Base-by-base conservation (phyloP, 2,329 filamentous ascomycete genomes). In the Colletotrichum acutatum region DNA sequence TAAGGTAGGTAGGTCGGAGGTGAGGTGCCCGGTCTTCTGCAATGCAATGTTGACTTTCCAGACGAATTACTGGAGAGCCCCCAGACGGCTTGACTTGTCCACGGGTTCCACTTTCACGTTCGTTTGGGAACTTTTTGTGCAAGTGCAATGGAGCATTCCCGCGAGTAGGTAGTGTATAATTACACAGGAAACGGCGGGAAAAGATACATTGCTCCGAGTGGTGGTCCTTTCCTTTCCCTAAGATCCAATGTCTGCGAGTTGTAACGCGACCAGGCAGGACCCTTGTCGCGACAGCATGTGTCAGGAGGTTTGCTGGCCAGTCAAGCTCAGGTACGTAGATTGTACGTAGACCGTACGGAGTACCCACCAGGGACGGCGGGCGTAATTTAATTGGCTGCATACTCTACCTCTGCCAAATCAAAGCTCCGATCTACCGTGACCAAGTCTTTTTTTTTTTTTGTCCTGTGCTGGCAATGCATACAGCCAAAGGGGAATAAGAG, bases 251-350 rank as follows among this genome's bases (percentile, higher is more conserved):
- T 59, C 57, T 68, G 49, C 60, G 28, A 67, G 49, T 60, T 75
- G 68, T 68, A 75, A 75, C 74, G 72, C 72, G 72, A 72, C 52
- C 75, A 70, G 66, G 74, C 77, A 75, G 75, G 71, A 72, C 77
- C 78, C 80, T 75, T 80, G 79, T 82, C 78, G 79, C 79, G 78
- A 79, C 76, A 72, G 76, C 77, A 79, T 80, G 78, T 81, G 80
- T 80, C 78, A 79, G 75, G 77, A 78, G 78, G 73, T 70, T 75
- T 54, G 68, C 76, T 75, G 70, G 71, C 70, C 75, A 74, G 71
- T 63, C 59, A 62, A 57, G 72, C 49, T 56, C n/a, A 52, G 19
- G 60, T 59, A 53, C 54, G 54, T 26, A 28, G 26, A 32, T 11
- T 34, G 4, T 34, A 34, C 32, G 60, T 30, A 37, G 60, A n/a